Evolutionary conservation across 352 stramenopile genomes (phyloP), one percentile per base, ranked within the genome.

Genomic region (Phytophthora megakarya): DNA sequence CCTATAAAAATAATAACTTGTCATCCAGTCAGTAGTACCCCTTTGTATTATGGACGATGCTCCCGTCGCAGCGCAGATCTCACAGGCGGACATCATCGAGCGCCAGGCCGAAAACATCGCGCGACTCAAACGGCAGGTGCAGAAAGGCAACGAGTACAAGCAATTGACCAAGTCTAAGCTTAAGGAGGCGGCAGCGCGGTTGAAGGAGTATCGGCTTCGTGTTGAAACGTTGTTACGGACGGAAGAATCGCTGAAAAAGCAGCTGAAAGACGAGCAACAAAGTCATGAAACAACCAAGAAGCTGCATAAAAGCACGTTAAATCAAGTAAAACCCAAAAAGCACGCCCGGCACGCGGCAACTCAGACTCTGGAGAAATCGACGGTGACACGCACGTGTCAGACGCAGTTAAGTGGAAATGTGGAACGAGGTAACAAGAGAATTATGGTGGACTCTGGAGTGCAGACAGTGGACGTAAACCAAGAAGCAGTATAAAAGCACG

Each of bases 81-180:
- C 81, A 33, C 81, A 91, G 53, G 67, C 79, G 39, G 67, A 89
- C 55, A 91, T 91, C 57, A 91, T 91, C 63, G 75, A 88, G 65
- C 62, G 70, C 5, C 82, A 91, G 58, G 80, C 80, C 22, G 61
- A 84, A 53, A 73, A 57, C 21, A 87, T 91, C 46, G 76, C 75
- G 23, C 66, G 65, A 48, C 73, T 91, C 6, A 42, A 84, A 57
- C 43, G 52, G n/a, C 65, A 84, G 28, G 76, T 68, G 12, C 51
- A 70, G 46, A 63, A 56, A 7, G 78, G 65, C 3, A 50, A 46
- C 6, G 76, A 86, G 61, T 89, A 88, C 71, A 81, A 84, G 51
- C 56, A 65, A 28, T 54, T 83, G 43, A 88, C 78, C 19, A 91
- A 91, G 51, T 51, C 66, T 22, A 84, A 84, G 71, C 78, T 91